These are phyloP conservation scores for Hymenochaete sp. DNA, from an alignment of 1,284 basidiomycete species.

Conservation along the genomic window DNA sequence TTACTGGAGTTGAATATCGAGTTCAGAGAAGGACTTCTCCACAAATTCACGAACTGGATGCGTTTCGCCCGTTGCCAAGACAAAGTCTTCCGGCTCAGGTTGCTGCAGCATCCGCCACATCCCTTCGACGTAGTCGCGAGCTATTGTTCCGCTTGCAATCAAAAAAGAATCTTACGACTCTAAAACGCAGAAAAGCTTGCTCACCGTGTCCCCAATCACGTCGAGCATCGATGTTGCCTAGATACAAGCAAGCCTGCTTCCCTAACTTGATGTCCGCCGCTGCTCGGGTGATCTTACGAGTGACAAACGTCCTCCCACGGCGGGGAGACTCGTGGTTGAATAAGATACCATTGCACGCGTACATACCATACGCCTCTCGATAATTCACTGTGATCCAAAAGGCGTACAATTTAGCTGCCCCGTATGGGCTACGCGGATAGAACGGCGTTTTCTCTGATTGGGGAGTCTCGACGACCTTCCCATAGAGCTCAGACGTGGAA, in stretches of 20 bases:
- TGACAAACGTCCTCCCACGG: constrained; percentile 86
- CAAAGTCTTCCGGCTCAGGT: constrained; percentile 71
- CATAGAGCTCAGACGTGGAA: constrained; percentile 89
- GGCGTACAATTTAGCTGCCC: constrained; percentile 82
- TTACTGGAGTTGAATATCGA: constrained; percentile 59
- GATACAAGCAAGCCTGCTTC: constrained; percentile 79
- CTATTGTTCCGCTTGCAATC: constrained; percentile 30
- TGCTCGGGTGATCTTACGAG: constrained; percentile 84
- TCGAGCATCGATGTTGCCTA: constrained; percentile 84
- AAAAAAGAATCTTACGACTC: not conserved
- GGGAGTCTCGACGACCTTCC: constrained; percentile 85
- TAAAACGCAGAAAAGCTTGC: constrained; percentile 22
- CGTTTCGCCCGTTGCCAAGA: constrained; percentile 88
- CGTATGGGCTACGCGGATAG: constrained; percentile 88
- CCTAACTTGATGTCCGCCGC: constrained; percentile 82
- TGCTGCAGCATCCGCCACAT: constrained; percentile 96
- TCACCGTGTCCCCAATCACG: constrained; percentile 92
- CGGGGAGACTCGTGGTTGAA: constrained; percentile 95
- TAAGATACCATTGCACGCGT: constrained; percentile 82
- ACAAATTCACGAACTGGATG: constrained; percentile 87
- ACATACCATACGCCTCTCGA: constrained; percentile 88
- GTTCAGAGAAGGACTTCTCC: constrained; percentile 68
- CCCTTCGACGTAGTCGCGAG: constrained; percentile 83
- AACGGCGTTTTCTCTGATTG: constrained; percentile 90
- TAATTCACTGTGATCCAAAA: constrained; percentile 91